Conservation (phyloP, 2,329 filamentous ascomycete species). For the Pseudogymnoascus sp. region DNA sequence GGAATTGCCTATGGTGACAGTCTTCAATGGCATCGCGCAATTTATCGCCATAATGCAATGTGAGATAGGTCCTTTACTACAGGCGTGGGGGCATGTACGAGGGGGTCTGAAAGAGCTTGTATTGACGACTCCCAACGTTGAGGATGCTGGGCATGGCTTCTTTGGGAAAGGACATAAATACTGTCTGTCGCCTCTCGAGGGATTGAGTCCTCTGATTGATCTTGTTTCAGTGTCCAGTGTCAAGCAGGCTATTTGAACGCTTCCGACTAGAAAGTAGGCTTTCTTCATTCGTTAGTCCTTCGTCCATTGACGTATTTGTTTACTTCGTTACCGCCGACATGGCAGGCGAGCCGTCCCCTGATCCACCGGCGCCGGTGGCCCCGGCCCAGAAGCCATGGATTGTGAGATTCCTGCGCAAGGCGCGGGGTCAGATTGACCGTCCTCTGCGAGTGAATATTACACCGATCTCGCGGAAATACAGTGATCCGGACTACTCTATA, state of each 20-base stretch:
- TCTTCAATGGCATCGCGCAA: constrained; percentile 4
- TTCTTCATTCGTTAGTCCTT: background rate
- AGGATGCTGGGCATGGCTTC: background rate
- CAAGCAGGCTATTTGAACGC: background rate
- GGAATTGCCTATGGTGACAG: background rate
- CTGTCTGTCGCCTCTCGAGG: background rate
- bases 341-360: background rate
- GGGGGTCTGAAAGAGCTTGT: background rate
- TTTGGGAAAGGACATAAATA: background rate
- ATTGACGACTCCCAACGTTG: background rate
- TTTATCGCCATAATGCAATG: background rate
- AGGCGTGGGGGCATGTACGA: background rate
- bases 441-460: constrained; percentile 1
- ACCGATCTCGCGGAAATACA: background rate
- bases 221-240: background rate
- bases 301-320: background rate
- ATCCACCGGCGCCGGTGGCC: too few species aligned
- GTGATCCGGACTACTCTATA: background rate
- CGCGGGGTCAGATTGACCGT: constrained; percentile 9
- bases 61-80: background rate
- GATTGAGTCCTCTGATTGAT: background rate
- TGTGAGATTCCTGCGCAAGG: constrained; percentile 7
- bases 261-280: background rate
- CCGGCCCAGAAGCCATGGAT: background rate
- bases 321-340: background rate